Conservation (phyloP, 176 grass and related monocot species). For the Miscanthus lutarioriparius region DNA sequence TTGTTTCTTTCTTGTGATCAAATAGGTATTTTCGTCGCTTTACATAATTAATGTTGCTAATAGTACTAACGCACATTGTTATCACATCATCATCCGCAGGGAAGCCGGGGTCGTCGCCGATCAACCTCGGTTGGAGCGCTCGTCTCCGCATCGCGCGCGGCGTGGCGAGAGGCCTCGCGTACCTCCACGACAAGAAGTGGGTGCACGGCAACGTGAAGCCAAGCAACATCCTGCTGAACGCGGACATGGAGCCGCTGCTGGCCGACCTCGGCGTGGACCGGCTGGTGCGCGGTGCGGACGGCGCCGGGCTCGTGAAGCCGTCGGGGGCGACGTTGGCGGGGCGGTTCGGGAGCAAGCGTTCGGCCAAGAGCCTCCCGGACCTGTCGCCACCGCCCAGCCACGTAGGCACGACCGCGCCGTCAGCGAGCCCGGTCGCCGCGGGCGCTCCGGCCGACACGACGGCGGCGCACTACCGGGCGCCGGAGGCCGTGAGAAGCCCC, state of each 20-base stretch:
- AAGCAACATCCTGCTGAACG: constrained; percentile 74
- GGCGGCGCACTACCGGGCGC: constrained; percentile 60
- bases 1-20: too few species aligned
- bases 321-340: neutral
- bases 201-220: constrained; percentile 82
- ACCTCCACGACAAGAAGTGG: constrained; percentile 83
- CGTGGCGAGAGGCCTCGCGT: constrained; percentile 70
- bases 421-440: constrained; percentile 43
- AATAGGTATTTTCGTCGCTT: too few species aligned
- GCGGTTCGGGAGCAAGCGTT: constrained; percentile 66
- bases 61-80: neutral
- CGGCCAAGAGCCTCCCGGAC: constrained; percentile 59
- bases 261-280: constrained; percentile 77
- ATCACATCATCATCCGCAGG: constrained; percentile 32
- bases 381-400: constrained; percentile 18
- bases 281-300: constrained; percentile 22
- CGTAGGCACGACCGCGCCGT: neutral
- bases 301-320: constrained; percentile 9
- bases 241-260: constrained; percentile 69
- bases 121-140: constrained; percentile 60
- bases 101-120: constrained; percentile 56
- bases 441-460: neutral
- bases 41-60: too few species aligned
- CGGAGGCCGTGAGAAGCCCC: constrained; percentile 52
- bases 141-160: constrained; percentile 70